These are phyloP conservation scores for Cladosporium sp. DNA, from an alignment of 2,329 filamentous ascomycete species.

Conservation along the genomic window DNA sequence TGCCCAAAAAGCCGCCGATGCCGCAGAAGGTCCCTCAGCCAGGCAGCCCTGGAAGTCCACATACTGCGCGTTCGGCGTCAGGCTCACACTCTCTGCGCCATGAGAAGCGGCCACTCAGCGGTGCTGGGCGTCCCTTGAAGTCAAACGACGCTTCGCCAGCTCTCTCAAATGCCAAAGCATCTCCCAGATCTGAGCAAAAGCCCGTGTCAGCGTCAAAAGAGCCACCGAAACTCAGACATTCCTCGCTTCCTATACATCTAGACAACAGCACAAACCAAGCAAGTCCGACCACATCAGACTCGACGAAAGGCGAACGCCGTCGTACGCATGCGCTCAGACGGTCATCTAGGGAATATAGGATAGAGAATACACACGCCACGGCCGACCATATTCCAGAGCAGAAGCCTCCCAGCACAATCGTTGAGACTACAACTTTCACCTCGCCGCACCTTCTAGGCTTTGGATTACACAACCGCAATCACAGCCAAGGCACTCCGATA, in stretches of 20 bases:
- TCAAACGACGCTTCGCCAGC: slow-evolving; percentile 3
- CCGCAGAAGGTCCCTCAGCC: neutral
- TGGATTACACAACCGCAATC: neutral
- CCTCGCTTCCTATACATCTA: slow-evolving; percentile 4
- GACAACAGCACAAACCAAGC: neutral
- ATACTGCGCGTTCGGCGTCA: neutral
- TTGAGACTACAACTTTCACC: slow-evolving; percentile 5
- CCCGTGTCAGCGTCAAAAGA: neutral
- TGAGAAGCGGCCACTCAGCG: slow-evolving; percentile 10
- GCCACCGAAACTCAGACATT: neutral
- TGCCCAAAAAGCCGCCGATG: neutral
- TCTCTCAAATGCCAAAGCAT: neutral
- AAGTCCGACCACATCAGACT: neutral
- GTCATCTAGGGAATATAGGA: slow-evolving; percentile 6
- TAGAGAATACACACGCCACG: slow-evolving; percentile 1
- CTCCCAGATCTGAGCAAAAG: neutral
- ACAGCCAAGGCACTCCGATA: slow-evolving; percentile 5
- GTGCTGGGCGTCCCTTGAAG: slow-evolving; percentile 2
- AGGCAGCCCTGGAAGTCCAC: neutral
- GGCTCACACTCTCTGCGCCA: slow-evolving; percentile 10
- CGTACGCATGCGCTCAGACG: slow-evolving; percentile 1
- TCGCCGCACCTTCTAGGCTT: slow-evolving; percentile 4
- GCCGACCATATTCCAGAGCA: neutral
- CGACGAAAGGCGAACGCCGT: neutral
- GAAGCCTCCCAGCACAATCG: neutral